Conservation (phyloP, 805 yeast species). For the Naumovozyma baii region DNA sequence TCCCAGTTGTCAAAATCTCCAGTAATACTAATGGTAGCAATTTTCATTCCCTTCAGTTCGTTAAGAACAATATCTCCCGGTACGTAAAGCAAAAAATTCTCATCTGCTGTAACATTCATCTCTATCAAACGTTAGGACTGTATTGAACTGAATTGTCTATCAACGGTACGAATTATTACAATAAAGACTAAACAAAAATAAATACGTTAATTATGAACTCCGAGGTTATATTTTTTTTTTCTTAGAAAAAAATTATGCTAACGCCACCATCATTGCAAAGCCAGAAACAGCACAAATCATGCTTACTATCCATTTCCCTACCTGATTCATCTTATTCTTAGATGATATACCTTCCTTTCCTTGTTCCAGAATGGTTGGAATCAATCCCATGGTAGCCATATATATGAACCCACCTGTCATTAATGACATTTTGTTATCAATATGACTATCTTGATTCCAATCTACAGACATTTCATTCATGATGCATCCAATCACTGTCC, state of each 20-base stretch:
- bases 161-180: too few relatives aligned
- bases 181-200: too few relatives aligned
- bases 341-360: neutral
- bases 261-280: neutral
- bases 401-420: slow-evolving; percentile 72
- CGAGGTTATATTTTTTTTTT: neutral
- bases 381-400: slow-evolving; percentile 64
- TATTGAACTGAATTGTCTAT: neutral
- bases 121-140: neutral
- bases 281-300: neutral
- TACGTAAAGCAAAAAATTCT: neutral
- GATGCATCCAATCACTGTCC: slow-evolving; percentile 55
- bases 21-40: slow-evolving; percentile 14
- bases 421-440: slow-evolving; percentile 45
- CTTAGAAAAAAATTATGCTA: neutral
- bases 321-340: neutral
- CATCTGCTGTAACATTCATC: neutral
- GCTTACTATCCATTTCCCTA: neutral
- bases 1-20: slow-evolving; percentile 27
- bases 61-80: neutral
- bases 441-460: neutral
- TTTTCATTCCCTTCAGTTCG: neutral
- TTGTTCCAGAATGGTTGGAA: slow-evolving; percentile 33
- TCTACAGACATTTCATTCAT: slow-evolving; percentile 31
- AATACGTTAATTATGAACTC: too few relatives aligned